phyloP scores from a whole-genome alignment of 495 filamentous ascomycete species.

The Penicillium nucicola region DNA sequence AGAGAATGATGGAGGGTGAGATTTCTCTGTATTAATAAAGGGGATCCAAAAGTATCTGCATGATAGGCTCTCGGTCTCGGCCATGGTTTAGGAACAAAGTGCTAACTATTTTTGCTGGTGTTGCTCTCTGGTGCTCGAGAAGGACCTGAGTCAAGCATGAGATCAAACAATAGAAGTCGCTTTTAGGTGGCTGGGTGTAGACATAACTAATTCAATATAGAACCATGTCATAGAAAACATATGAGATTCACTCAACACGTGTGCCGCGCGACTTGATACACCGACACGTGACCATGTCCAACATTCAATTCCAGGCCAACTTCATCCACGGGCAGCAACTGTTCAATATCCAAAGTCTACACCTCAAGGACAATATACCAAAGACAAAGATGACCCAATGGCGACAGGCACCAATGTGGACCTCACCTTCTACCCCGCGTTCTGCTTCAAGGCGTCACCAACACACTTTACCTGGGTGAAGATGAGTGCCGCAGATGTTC shows the following conservation, averaged over 20 bases:
- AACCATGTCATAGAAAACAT: too few relatives aligned
- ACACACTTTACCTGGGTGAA: constrained; percentile 84
- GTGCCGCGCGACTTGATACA: background rate
- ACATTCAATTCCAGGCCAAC: background rate
- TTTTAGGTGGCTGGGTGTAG: too few relatives aligned
- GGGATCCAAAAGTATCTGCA: background rate
- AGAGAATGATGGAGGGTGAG: constrained; percentile 45
- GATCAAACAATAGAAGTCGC: background rate
- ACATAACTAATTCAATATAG: too few relatives aligned
- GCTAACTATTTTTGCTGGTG: too few relatives aligned
- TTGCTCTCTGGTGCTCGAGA: too few relatives aligned
- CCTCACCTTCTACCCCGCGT: constrained; percentile 70
- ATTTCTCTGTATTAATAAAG: constrained; percentile 15
- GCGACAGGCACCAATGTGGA: constrained; percentile 22
- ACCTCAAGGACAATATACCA: background rate
- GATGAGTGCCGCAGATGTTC: constrained; percentile 67
- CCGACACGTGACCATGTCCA: constrained; percentile 8
- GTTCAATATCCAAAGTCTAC: background rate
- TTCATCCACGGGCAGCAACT: background rate
- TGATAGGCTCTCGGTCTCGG: background rate
- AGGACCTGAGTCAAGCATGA: background rate
- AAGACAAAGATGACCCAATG: constrained; percentile 37
- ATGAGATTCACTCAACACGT: background rate
- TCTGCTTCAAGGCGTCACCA: constrained; percentile 78
- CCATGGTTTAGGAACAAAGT: too few relatives aligned